A percentile compares a stretch with the other conserved stretches of the same genome.
Evolutionary conservation across 2,329 filamentous ascomycete genomes (phyloP).

Genomic region (Alternaria brassicae): DNA sequence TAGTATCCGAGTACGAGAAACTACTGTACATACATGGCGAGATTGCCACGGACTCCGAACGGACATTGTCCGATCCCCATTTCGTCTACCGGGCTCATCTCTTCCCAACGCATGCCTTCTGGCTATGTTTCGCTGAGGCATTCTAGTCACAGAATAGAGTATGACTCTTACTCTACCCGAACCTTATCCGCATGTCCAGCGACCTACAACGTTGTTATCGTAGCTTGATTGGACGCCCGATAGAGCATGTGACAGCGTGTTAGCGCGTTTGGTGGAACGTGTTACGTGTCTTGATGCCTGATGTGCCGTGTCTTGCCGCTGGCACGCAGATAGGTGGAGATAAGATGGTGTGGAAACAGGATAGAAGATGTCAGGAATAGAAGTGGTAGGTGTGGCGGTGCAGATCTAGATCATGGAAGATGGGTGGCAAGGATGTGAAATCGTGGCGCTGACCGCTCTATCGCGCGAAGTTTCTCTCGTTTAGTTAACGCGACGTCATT

Average conservation of each 20-base stretch:
- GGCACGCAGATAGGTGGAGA: neutral
- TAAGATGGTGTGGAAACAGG: neutral
- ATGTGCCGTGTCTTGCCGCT: neutral
- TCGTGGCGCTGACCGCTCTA: conserved; percentile 1
- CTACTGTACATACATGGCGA: neutral
- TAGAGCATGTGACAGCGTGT: conserved; percentile 31
- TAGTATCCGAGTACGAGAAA: neutral
- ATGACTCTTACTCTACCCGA: neutral
- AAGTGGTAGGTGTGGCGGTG: neutral
- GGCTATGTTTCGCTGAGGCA: neutral
- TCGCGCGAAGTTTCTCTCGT: too few relatives aligned
- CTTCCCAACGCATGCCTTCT: neutral
- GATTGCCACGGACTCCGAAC: neutral
- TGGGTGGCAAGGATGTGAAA: neutral
- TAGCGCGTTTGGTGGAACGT: conserved; percentile 15
- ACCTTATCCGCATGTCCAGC: too few relatives aligned
- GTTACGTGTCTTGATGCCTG: conserved; percentile 6
- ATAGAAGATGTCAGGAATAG: neutral
- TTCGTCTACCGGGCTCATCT: conserved; percentile 7
- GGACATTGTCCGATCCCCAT: neutral
- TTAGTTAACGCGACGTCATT: neutral
- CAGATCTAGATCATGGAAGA: neutral
- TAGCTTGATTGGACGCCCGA: conserved; percentile 13
- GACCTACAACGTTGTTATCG: neutral
- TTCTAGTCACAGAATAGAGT: neutral